Conservation (phyloP, 2,329 filamentous ascomycete genomes). For the Arthrobotrys megalospora region DNA sequence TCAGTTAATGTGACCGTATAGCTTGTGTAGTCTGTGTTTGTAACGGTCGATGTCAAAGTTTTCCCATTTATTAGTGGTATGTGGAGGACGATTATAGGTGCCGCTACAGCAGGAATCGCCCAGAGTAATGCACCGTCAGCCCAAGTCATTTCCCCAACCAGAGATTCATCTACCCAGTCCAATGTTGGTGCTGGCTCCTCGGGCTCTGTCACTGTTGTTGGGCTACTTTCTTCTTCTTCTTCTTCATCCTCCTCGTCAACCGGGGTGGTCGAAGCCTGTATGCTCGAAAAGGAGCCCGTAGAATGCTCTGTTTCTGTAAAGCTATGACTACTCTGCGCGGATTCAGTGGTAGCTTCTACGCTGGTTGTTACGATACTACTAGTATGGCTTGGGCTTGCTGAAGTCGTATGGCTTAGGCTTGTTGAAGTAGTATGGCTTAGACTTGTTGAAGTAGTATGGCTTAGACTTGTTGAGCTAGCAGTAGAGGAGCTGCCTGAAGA, state of each 20-base stretch:
- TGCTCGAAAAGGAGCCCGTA: background rate
- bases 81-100: background rate
- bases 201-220: background rate
- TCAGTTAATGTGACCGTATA: conserved; percentile 12
- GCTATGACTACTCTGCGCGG: background rate
- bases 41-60: conserved; percentile 1
- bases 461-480: background rate
- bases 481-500: background rate
- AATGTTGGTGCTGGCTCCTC: conserved; percentile 11
- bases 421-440: too few species aligned
- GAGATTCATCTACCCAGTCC: background rate
- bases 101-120: background rate
- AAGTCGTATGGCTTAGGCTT: too few species aligned
- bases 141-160: conserved; percentile 7
- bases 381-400: background rate
- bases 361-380: background rate
- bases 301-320: background rate
- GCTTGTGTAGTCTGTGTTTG: background rate
- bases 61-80: conserved; percentile 3
- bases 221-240: background rate
- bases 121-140: conserved; percentile 2
- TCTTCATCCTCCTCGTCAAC: background rate
- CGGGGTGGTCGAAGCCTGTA: background rate
- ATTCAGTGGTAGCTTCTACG: background rate
- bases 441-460: too few species aligned